Evolutionary conservation across 2,329 filamentous ascomycete genomes (phyloP).

Genomic region (Onygenales sp.): DNA sequence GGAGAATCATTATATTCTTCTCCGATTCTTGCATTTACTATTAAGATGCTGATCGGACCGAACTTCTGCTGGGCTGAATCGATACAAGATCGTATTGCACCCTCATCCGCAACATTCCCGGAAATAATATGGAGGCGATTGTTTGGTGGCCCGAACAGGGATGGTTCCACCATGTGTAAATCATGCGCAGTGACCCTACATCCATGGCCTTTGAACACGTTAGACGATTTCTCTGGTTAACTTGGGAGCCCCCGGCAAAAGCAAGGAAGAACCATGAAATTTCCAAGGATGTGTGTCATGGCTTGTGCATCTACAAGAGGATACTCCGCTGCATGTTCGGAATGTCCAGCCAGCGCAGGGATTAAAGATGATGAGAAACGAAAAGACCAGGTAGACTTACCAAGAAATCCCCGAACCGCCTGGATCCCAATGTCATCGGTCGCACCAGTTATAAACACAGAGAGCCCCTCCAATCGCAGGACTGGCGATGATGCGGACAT

Average conservation of each 20-base stretch:
- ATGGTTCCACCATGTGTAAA: slow-evolving; percentile 27
- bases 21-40: slow-evolving; percentile 44
- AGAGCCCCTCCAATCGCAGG: slow-evolving; percentile 38
- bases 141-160: slow-evolving; percentile 20
- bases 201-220: slow-evolving; percentile 34
- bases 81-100: slow-evolving; percentile 34
- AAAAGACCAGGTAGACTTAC: slow-evolving; percentile 23
- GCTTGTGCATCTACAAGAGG: neutral
- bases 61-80: slow-evolving; percentile 34
- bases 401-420: slow-evolving; percentile 43
- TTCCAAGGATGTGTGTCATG: no score
- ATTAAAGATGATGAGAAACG: neutral
- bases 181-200: slow-evolving; percentile 48
- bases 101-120: slow-evolving; percentile 42
- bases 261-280: no score
- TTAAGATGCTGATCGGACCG: slow-evolving; percentile 43
- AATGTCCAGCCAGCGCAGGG: neutral
- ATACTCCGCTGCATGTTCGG: neutral
- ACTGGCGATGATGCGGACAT: slow-evolving; percentile 32
- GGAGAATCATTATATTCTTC: slow-evolving; percentile 40
- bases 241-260: no score
- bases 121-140: slow-evolving; percentile 31
- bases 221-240: neutral
- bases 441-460: slow-evolving; percentile 47
- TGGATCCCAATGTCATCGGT: slow-evolving; percentile 43